Base-by-base conservation (phyloP, 1,284 basidiomycete species). In the Rhizopogon hawkerae region DNA sequence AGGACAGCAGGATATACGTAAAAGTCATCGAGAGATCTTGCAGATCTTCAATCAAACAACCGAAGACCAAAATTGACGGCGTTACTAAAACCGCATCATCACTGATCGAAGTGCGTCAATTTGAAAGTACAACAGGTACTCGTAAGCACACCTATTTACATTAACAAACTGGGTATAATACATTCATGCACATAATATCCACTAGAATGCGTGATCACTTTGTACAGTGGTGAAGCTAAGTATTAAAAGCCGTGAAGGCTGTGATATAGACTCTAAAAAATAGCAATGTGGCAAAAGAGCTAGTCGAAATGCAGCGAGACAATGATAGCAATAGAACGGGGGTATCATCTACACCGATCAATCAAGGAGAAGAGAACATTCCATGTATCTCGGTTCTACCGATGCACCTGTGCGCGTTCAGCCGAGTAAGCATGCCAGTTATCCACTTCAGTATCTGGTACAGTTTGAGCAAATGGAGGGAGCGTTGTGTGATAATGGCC, bases 391-490 rank as follows among this genome's bases (percentile, higher is more conserved):
- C 5, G 13, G 34, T 37, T 57, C 53, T 60, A 80, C 54, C 76
- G 75, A 60, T 79, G 78, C 34, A 81, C 64, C 50, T 74, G 76
- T 10, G 73, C 60, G 36, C 82, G 76, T 59, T 82, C 81, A 31
- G 80, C 75, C 44, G 78, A 78, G 53, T 83, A 83, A 6, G 60
- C 44, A 35, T 79, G 77, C 83, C 83, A 85, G 47, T 65, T 74
- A 57, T 77, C 74, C 63, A 83, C 70, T 38, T 65, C 69, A 10
- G 50, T 50, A 48, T 69, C 67, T 38, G 68, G 63, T 14, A 65
- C 60, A 7, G 66, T 64, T 53, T 72, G 69, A 35, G 74, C 66
- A 54, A 77, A 79, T 0, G 75, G 67, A 2, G 73, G 70, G 37
- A 77, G 56, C 47, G 72, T 61, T 54, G 64, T 64, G 24, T 64